Evolutionary conservation across 805 yeast species (phyloP).

Genomic region (Zygoascus bituminiphila): DNA sequence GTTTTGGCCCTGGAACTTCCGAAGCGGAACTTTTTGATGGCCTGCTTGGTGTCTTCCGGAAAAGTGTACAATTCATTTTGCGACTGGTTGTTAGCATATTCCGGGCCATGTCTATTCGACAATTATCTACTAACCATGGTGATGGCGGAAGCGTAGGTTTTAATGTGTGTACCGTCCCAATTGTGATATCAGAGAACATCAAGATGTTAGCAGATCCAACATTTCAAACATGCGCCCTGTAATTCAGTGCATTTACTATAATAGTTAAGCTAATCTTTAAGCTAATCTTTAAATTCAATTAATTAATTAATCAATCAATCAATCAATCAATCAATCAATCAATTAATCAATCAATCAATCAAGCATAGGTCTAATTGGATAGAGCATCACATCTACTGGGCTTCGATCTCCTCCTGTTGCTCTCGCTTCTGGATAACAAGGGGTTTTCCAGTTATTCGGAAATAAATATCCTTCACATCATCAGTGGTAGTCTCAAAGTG

Average conservation of each 20-base stretch:
- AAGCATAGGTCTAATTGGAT: background rate
- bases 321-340: no score
- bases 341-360: background rate
- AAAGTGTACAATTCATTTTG: constrained; percentile 43
- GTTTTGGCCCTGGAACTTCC: constrained; percentile 55
- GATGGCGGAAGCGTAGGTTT: no score
- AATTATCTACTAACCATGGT: background rate
- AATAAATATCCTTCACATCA: constrained; percentile 90
- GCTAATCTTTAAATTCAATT: no score
- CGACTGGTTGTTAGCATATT: constrained; percentile 5
- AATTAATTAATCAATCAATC: no score
- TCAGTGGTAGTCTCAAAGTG: constrained; percentile 96
- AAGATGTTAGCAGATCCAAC: no score
- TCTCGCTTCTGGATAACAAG: constrained; percentile 75
- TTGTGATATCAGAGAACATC: no score
- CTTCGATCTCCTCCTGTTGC: constrained; percentile 44
- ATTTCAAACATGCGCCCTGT: no score
- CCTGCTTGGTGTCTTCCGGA: constrained; percentile 49
- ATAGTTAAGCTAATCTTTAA: no score
- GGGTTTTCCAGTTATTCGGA: constrained; percentile 87
- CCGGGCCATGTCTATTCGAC: background rate
- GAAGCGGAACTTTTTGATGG: constrained; percentile 64
- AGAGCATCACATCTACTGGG: background rate
- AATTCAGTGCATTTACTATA: no score
- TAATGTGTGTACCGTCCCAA: no score